A percentile compares a stretch with the other conserved stretches of the same genome.
Conservation (phyloP, 169 alveolate genomes). For the Amoebophrya sp. region DNA sequence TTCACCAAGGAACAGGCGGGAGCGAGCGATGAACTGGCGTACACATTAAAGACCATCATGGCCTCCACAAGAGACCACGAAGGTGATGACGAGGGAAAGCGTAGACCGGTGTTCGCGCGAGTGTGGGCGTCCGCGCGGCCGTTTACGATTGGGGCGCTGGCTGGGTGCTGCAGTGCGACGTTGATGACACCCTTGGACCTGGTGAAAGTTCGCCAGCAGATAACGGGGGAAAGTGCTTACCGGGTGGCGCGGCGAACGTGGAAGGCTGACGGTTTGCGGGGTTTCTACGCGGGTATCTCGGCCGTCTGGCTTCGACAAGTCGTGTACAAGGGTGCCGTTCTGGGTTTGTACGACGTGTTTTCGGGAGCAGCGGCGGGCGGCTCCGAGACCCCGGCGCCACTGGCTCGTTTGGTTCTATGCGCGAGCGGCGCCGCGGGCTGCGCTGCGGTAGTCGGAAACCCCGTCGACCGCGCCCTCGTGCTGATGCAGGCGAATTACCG, state of each 20-base stretch:
- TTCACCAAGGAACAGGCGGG: too few species aligned
- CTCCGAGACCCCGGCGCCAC: too few species aligned
- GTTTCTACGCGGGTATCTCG: neutral
- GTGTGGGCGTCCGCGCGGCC: neutral
- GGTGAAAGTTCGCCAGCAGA: neutral
- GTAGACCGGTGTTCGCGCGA: too few species aligned
- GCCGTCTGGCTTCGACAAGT: neutral
- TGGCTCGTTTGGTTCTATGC: neutral
- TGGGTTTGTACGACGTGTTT: neutral
- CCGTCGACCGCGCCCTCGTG: constrained; percentile 8
- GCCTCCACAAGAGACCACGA: too few species aligned
- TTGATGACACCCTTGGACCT: neutral
- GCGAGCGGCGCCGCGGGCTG: neutral
- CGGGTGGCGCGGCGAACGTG: neutral
- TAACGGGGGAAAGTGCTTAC: neutral
- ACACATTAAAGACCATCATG: too few species aligned
- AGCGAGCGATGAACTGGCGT: too few species aligned
- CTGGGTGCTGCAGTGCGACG: neutral
- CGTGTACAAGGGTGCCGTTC: neutral
- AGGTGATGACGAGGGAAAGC: too few species aligned
- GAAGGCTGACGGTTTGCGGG: neutral
- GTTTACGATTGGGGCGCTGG: neutral
- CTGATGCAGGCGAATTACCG: constrained; percentile 21
- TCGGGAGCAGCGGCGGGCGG: too few species aligned
- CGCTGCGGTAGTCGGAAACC: neutral